These are phyloP conservation scores for Fusarium caatingaense DNA, from an alignment of 2,329 filamentous ascomycete species.

Conservation along the genomic window DNA sequence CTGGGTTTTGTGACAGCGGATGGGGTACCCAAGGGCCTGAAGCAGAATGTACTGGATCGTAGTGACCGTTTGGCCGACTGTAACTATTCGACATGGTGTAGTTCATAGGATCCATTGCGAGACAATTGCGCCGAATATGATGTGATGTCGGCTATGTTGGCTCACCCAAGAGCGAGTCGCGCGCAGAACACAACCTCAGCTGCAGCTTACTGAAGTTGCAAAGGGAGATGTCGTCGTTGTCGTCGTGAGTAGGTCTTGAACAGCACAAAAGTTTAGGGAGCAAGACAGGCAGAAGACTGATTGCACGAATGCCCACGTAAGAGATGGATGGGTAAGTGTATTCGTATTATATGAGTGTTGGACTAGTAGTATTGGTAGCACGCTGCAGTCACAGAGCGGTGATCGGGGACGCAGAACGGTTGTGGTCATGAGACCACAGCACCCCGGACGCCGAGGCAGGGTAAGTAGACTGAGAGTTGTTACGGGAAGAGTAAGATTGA, in stretches of 20 bases:
- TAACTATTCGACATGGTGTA: constrained; percentile 41
- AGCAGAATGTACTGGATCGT: constrained; percentile 46
- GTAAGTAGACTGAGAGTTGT: constrained; percentile 2
- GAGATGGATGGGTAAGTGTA: constrained; percentile 36
- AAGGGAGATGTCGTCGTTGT: not conserved
- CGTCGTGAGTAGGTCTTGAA: constrained; percentile 16
- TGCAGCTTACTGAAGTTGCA: constrained; percentile 10
- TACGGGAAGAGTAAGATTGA: constrained; percentile 6
- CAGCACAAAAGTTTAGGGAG: constrained; percentile 16
- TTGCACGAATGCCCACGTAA: constrained; percentile 27
- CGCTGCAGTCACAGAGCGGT: constrained; percentile 45
- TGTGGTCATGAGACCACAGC: constrained; percentile 42
- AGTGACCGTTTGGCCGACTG: constrained; percentile 39
- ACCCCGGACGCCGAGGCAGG: constrained; percentile 31
- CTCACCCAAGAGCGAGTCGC: constrained; percentile 9
- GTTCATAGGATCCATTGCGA: constrained; percentile 47
- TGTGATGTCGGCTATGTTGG: constrained; percentile 8
- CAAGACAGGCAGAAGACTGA: constrained; percentile 16
- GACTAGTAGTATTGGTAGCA: constrained; percentile 47
- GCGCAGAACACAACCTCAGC: constrained; percentile 4
- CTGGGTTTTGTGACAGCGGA: constrained; percentile 35
- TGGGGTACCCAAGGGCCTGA: constrained; percentile 44
- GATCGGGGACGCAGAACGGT: constrained; percentile 42
- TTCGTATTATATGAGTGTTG: constrained; percentile 44
- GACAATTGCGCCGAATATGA: constrained; percentile 5